Base-by-base conservation (phyloP, 768 basidiomycete species). In the Trametopsis cervina region DNA sequence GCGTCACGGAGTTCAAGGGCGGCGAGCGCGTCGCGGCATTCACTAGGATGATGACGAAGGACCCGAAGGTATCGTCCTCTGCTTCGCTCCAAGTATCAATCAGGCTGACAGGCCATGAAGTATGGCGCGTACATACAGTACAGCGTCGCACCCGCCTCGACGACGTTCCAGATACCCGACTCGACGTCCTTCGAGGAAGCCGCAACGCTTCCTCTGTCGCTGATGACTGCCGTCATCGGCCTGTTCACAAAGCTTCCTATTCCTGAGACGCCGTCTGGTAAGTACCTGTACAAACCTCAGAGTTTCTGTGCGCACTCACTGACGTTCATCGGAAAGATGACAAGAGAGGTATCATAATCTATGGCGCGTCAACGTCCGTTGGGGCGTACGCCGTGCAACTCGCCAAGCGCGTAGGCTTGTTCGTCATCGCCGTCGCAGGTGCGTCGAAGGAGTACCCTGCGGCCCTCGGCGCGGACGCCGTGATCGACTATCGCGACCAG, bases 11-110 rank as follows among this genome's bases (percentile, higher is more conserved):
- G 17, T 68, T 69, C 38, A 57, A 57, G 40, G 62, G 62, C 20
- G 74, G 74, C 24, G 69, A 74, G 53, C 66, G 57, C 39, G 68
- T 75, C 15, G 29, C 29, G 29, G 69, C 66, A 57, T 36, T 60
- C 46, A 1, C 2, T 6, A 20, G 10, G 13, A 4, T 27, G 23
- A 36, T 11, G 17, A 5, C 1, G 4, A 46, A n/a, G 35, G 15
- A 11, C n/a, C 21, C 29, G 17, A 18, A 23, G n/a, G 20, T 21
- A n/a, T 37, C 18, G 6, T 46, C 10, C 4, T 20, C 25, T 17
- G 13, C 33, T 36, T 37, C 29, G 29, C 9, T 9, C 25, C 36
- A 22, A 18, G 18, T 26, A 15, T n/a, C n/a, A n/a, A n/a, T 2
- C n/a, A n/a, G 17, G 4, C 9, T 27, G n/a, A 46, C 4, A 10